Base-by-base conservation (phyloP, 1,284 basidiomycete genomes). In the Salmacisia buchloeana region DNA sequence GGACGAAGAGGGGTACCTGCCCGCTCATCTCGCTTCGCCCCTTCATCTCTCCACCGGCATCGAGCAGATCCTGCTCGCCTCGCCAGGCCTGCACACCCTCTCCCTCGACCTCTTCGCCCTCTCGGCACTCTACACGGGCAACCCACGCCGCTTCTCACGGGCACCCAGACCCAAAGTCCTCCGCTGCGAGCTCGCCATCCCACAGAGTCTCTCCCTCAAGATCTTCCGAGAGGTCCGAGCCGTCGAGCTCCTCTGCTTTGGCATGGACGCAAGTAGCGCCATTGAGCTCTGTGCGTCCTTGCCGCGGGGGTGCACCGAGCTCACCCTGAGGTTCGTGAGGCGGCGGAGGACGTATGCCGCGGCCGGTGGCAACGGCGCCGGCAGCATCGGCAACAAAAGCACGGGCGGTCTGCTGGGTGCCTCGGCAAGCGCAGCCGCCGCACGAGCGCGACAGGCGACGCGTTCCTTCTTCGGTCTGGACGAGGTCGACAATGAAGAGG, bases 41-140 rank as follows among this genome's bases (percentile, higher is more conserved):
- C 60, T 35, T n/a, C 65, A 63, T 4, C 39, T 75, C 7, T 59
- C 67, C 1, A 62, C 67, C 1, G 72, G 72, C 3, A 65, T 75
- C 25, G 72, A 75, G 43, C 71, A 73, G 63, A 70, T 75, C 65
- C 59, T 75, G 1, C 61, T 75, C 1, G 66, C 69, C 5, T 62
- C 54, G 12, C 68, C 71, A 4, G 15, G 67, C 13, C 59, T 75
- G 18, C 36, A 63, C n/a, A 67, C 72, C 56, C 58, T 75, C 3
- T 69, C 67, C 49, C 57, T 73, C 39, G 73, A 75, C 43, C 66
- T 75, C n/a, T 70, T 72, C 39, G 62, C 64, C n/a, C 64, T 75
- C 61, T 59, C 62, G 1, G 68, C 70, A 4, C 62, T 74, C 25
- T 68, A 70, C 35, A 62, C 65, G 12, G 66, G 66, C 7, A 65